These are phyloP conservation scores for Mycena rebaudengoi DNA, from an alignment of 768 basidiomycete genomes.

Conservation along the genomic window DNA sequence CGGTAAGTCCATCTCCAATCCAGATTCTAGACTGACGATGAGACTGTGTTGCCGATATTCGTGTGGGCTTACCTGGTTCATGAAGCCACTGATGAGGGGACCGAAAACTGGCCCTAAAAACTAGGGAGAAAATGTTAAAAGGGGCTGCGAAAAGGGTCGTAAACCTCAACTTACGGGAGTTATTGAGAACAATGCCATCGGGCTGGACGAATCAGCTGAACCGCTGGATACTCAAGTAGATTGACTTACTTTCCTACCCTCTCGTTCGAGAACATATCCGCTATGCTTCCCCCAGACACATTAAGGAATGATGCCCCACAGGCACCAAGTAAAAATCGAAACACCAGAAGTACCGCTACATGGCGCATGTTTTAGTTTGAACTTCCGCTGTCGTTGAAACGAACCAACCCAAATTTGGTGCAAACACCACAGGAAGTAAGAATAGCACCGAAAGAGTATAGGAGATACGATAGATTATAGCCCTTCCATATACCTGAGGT, in stretches of 20 bases:
- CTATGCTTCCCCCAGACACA: constrained; percentile 63
- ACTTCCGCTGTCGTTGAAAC: neutral
- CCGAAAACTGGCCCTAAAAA: constrained; percentile 24
- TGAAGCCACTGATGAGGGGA: constrained; percentile 55
- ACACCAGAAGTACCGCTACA: constrained; percentile 66
- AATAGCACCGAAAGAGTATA: constrained; percentile 69
- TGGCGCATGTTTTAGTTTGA: neutral
- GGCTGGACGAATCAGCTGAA: constrained; percentile 35
- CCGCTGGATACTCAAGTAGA: neutral
- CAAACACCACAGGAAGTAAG: constrained; percentile 78
- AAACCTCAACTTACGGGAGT: constrained; percentile 63
- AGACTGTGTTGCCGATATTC: too few relatives aligned
- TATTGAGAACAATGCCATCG: constrained; percentile 64
- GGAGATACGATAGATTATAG: constrained; percentile 67
- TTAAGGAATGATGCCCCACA: constrained; percentile 65
- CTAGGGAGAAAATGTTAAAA: neutral
- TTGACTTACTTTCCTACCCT: constrained; percentile 67
- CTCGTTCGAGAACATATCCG: constrained; percentile 63
- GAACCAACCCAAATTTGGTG: constrained; percentile 66
- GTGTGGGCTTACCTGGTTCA: constrained; percentile 69
- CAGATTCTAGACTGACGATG: constrained; percentile 49
- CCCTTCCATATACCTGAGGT: constrained; percentile 73
- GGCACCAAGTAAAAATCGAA: constrained; percentile 62
- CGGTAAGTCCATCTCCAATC: constrained; percentile 85
- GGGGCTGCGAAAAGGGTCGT: constrained; percentile 33